Percentiles rank a stretch among this genome's conserved stretches.
Evolutionary conservation across 441 rosid species (phyloP).

Genomic region (Biscutella laevigata): DNA sequence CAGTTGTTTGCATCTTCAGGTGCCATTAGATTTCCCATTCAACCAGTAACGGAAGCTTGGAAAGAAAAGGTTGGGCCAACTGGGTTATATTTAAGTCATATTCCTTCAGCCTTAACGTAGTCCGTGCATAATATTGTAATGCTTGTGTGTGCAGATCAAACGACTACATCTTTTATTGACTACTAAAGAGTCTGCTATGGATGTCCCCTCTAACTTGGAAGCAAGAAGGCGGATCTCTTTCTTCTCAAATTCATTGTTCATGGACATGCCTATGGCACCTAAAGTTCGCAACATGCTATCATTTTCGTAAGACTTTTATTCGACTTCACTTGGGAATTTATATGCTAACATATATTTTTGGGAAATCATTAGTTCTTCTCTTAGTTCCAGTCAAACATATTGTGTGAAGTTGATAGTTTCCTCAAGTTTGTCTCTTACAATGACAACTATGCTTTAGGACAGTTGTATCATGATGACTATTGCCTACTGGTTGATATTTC

Average conservation of each 20-base stretch:
- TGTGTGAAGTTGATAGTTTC: background rate
- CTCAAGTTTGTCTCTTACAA: background rate
- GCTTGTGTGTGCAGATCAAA: constrained; percentile 53
- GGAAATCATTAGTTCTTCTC: background rate
- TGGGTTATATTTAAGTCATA: background rate
- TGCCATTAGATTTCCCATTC: constrained; percentile 81
- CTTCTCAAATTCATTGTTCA: too few relatives aligned
- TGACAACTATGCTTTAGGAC: background rate
- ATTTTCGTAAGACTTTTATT: constrained; percentile 68
- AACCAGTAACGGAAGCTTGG: constrained; percentile 83
- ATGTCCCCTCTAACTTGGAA: constrained; percentile 97
- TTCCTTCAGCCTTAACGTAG: background rate
- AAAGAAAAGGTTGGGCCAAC: constrained; percentile 64
- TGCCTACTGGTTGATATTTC: background rate
- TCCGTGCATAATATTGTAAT: constrained; percentile 1
- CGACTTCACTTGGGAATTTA: background rate
- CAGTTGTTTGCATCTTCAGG: constrained; percentile 89
- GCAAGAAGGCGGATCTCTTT: constrained; percentile 97
- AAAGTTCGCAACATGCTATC: constrained; percentile 99
- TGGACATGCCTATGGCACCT: constrained; percentile 97
- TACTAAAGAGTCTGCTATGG: constrained; percentile 99
- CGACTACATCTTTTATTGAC: constrained; percentile 81
- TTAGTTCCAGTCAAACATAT: background rate
- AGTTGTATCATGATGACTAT: constrained; percentile 9
- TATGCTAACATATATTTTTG: background rate